Evolutionary conservation across 768 basidiomycete species (phyloP).

Genomic region (Naganishia vaughanmartiniae): DNA sequence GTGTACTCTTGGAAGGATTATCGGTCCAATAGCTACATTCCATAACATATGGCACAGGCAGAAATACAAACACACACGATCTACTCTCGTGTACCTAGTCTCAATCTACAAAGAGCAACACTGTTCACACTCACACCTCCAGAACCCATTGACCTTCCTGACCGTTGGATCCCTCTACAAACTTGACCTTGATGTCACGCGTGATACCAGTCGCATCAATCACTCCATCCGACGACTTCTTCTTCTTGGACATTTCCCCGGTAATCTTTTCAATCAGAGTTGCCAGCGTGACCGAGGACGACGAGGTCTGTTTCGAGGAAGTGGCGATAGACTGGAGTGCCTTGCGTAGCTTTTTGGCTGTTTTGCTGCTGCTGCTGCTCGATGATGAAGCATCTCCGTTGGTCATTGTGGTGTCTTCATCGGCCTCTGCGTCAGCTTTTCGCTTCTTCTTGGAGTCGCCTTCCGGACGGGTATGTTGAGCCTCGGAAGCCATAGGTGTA

Average conservation of each 20-base stretch:
- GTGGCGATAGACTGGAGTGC: constrained; percentile 3
- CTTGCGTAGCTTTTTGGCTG: constrained; percentile 16
- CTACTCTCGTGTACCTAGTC: no score
- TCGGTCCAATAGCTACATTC: constrained; percentile 5
- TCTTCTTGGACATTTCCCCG: constrained; percentile 6
- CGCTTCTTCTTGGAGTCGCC: constrained; percentile 32
- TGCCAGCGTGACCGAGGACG: neutral
- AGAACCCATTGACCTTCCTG: constrained; percentile 14
- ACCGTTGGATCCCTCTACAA: neutral
- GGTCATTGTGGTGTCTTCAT: constrained; percentile 19
- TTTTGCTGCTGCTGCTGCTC: constrained; percentile 36
- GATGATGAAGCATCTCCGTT: constrained; percentile 8
- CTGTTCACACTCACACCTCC: neutral
- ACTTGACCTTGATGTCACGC: constrained; percentile 20
- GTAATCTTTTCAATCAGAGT: constrained; percentile 20
- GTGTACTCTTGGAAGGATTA: neutral
- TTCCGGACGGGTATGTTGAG: constrained; percentile 16
- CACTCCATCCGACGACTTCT: constrained; percentile 4
- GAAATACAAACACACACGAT: neutral
- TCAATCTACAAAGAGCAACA: neutral
- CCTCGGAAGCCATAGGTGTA: constrained; percentile 6
- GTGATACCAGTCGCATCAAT: constrained; percentile 19
- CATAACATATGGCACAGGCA: neutral
- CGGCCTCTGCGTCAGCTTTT: constrained; percentile 33
- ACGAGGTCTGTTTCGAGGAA: neutral